These are phyloP conservation scores for Salvia hispanica DNA, from an alignment of 257 asterid genomes.

Conservation along the genomic window DNA sequence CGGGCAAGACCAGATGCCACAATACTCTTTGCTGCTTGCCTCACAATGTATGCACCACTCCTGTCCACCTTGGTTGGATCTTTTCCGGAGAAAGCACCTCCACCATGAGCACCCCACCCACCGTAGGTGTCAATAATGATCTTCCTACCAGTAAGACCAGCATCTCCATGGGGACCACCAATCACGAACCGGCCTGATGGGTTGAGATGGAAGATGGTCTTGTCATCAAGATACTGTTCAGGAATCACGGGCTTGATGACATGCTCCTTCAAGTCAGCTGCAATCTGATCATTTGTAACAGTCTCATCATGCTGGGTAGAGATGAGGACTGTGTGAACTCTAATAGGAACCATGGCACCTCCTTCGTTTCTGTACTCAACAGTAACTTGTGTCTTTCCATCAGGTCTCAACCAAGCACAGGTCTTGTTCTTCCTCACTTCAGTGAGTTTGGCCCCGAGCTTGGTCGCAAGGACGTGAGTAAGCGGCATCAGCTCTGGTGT, in stretches of 20 bases:
- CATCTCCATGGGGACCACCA: constrained; percentile 77
- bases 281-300: constrained; percentile 60
- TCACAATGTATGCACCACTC: constrained; percentile 68
- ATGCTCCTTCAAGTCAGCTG: constrained; percentile 63
- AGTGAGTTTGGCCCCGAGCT: constrained; percentile 67
- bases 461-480: constrained; percentile 70
- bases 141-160: constrained; percentile 70
- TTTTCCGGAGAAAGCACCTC: constrained; percentile 77
- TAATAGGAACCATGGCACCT: constrained; percentile 73
- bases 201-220: constrained; percentile 70
- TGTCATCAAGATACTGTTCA: constrained; percentile 62
- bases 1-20: constrained; percentile 78
- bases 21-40: constrained; percentile 74
- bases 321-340: constrained; percentile 71
- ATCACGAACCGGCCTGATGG: constrained; percentile 65
- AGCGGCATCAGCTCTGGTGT: constrained; percentile 77
- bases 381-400: constrained; percentile 71
- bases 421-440: constrained; percentile 68
- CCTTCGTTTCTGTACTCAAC: constrained; percentile 61
- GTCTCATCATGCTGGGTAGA: constrained; percentile 72
- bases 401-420: constrained; percentile 69
- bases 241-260: constrained; percentile 71
- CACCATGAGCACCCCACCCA: constrained; percentile 81
- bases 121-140: constrained; percentile 68
- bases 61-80: constrained; percentile 74